Evolutionary conservation across 2,329 filamentous ascomycete species (phyloP).

Genomic region (Cladobotryum protrusum): DNA sequence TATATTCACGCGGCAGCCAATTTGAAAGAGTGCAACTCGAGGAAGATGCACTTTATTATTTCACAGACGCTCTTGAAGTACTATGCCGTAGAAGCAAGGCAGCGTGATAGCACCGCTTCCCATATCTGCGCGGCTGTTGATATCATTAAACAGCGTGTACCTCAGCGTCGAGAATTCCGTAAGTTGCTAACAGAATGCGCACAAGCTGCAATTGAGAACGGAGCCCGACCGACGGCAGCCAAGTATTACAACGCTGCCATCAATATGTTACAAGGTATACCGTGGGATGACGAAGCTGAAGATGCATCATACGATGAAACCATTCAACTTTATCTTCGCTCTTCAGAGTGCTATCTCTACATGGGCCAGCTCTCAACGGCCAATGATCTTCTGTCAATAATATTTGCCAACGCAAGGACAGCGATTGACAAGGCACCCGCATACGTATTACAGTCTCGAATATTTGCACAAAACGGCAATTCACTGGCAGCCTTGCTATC

Average conservation of each 20-base stretch:
- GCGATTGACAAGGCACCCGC: slow-evolving; percentile 76
- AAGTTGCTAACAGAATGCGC: slow-evolving; percentile 75
- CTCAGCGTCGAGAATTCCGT: slow-evolving; percentile 59
- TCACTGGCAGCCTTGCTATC: slow-evolving; percentile 61
- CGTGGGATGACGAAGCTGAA: slow-evolving; percentile 63
- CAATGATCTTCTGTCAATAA: slow-evolving; percentile 58
- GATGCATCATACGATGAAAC: slow-evolving; percentile 87
- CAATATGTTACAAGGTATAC: slow-evolving; percentile 67
- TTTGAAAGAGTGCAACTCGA: slow-evolving; percentile 61
- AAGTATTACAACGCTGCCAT: slow-evolving; percentile 77
- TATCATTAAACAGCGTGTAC: slow-evolving; percentile 63
- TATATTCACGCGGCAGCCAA: slow-evolving; percentile 70
- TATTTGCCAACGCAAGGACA: slow-evolving; percentile 64
- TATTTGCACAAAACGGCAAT: slow-evolving; percentile 69
- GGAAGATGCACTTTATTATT: slow-evolving; percentile 88
- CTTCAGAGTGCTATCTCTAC: slow-evolving; percentile 77
- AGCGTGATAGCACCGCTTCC: slow-evolving; percentile 66
- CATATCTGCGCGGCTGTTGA: slow-evolving; percentile 75
- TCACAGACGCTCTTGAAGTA: slow-evolving; percentile 75
- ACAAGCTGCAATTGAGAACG: slow-evolving; percentile 70
- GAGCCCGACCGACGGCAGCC: slow-evolving; percentile 73
- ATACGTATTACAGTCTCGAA: slow-evolving; percentile 75
- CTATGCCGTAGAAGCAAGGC: slow-evolving; percentile 52
- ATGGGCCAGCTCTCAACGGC: slow-evolving; percentile 66
- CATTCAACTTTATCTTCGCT: slow-evolving; percentile 67